phyloP scores from a whole-genome alignment of 345 rosid genomes.

The Corchorus olitorius region DNA sequence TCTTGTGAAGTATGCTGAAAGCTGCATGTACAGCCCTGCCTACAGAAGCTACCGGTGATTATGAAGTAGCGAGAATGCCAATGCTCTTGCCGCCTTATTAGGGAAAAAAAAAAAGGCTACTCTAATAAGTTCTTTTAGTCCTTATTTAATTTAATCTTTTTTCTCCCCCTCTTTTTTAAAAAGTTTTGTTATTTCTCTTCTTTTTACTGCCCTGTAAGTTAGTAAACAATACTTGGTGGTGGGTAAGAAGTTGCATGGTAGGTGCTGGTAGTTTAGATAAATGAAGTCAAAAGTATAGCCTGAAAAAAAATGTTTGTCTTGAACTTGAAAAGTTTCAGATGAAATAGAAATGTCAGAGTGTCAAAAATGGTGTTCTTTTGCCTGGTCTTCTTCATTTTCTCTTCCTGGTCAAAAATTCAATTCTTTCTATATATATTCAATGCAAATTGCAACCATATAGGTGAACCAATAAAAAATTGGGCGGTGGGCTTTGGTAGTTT shows the following conservation, averaged over 20 bases:
- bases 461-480: too few relatives aligned
- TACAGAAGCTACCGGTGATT: conserved; percentile 61
- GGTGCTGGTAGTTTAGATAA: conserved; percentile 5
- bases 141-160: not conserved
- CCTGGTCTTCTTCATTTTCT: not conserved
- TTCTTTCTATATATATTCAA: too few relatives aligned
- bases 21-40: conserved; percentile 89
- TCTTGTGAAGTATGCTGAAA: conserved; percentile 75
- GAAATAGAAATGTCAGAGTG: not conserved
- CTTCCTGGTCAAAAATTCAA: not conserved
- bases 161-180: not conserved
- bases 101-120: not conserved
- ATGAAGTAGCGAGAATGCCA: conserved; percentile 20
- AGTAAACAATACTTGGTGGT: not conserved
- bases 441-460: too few relatives aligned
- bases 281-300: not conserved
- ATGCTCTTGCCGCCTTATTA: not conserved
- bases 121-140: not conserved
- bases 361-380: not conserved
- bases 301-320: not conserved
- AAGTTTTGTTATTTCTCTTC: not conserved
- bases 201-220: conserved; percentile 6
- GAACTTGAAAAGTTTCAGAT: not conserved
- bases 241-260: conserved; percentile 12
- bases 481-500: too few relatives aligned